Evolutionary conservation across 768 basidiomycete species (phyloP), one percentile per base, ranked within the genome.

Genomic region (Rubroboletus satanas): DNA sequence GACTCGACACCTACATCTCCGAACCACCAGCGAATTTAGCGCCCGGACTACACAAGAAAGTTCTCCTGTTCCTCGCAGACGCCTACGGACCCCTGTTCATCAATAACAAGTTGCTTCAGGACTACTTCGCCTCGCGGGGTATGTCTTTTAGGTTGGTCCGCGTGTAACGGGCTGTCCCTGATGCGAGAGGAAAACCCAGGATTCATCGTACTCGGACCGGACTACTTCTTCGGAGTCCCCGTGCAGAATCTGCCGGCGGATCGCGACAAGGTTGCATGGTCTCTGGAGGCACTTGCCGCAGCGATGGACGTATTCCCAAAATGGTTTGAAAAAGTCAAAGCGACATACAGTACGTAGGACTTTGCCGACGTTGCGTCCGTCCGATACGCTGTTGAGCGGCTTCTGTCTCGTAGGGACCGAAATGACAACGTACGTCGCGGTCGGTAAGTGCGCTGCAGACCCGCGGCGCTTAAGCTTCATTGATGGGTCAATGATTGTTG

Each of bases 81-180:
- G 75, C 82, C 11, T 83, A 71, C 56, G 81, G 84, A 0, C 80
- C 84, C 0, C 69, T 83, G 45, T 83, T 70, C 62, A 47, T 80
- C 46, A 85, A 85, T 54, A 79, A 79, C 45, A 69, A 80, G 65
- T 68, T 85, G 2, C 59, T 85, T 7, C 82, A 84, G 60, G 84
- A 87, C 60, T 84, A 78, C 56, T 84, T 81, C 55, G 83, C 85
- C 8, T 73, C 77, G 0, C 71, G 74, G 23, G 85, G 84, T 84
- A 29, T 2, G 69, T 62, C 28, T 0, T n/a, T 21, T 23, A 17
- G 9, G 5, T 29, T 21, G 29, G 2, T 26, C 29, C 37, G 3
- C 8, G 7, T 32, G 7, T 47, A 6, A 15, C 21, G 23, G 10
- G 15, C 12, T 42, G 10, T 17, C 31, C 7, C 31, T 54, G 33